Evolutionary conservation across 1,284 basidiomycete genomes (phyloP).

Genomic region (Microstroma glucosiphilum): DNA sequence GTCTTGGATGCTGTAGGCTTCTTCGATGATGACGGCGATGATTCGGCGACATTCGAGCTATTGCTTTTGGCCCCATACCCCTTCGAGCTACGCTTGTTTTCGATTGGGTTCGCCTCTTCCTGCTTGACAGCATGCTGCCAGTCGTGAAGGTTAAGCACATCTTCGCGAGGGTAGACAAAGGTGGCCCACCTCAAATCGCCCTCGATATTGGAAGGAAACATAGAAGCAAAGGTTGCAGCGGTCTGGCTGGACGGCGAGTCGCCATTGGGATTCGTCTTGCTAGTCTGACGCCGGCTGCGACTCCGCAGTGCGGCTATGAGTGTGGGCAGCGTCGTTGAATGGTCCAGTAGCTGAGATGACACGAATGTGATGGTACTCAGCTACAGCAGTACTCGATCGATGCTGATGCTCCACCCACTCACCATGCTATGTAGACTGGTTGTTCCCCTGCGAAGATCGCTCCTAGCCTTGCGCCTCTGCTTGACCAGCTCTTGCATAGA

Average conservation of each 20-base stretch:
- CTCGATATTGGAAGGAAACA: not conserved
- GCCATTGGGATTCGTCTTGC: not conserved
- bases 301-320: not conserved
- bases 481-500: constrained; percentile 3
- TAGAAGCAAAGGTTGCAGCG: constrained; percentile 2
- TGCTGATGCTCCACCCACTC: no score
- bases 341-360: not conserved
- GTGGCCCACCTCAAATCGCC: not conserved
- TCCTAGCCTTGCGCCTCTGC: not conserved
- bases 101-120: no score
- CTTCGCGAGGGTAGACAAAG: constrained; percentile 3
- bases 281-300: not conserved
- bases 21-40: no score
- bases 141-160: not conserved
- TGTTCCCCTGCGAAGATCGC: not conserved
- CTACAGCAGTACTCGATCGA: no score
- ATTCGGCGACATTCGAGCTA: no score
- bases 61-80: no score
- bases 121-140: not conserved
- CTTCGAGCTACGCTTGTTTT: no score
- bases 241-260: not conserved
- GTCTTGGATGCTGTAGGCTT: no score
- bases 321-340: constrained; percentile 1
- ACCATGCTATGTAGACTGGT: no score
- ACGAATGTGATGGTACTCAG: not conserved